A percentile compares a stretch with the other conserved stretches of the same genome.
Conservation (phyloP, 768 basidiomycete genomes). For the Lyophyllum semitale region DNA sequence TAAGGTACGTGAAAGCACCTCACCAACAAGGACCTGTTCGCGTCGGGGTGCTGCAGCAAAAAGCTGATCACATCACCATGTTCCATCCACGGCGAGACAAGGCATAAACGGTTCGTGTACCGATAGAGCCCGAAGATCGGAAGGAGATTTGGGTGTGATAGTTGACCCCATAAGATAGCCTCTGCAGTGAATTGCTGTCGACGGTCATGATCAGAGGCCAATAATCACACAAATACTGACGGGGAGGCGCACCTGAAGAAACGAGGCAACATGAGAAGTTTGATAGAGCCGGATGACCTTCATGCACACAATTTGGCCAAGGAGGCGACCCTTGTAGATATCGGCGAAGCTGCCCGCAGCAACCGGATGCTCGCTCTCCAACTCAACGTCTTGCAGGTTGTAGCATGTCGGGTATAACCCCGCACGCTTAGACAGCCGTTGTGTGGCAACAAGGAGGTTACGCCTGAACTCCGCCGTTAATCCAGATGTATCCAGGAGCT, state of each 20-base stretch:
- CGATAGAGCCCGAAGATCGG: slow-evolving; percentile 35
- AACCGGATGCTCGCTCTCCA: not conserved
- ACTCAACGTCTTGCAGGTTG: slow-evolving; percentile 4
- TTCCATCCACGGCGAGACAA: slow-evolving; percentile 39
- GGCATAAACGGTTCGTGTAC: slow-evolving; percentile 24
- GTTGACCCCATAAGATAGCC: slow-evolving; percentile 12
- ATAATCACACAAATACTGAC: not conserved
- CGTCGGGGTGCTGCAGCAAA: slow-evolving; percentile 14
- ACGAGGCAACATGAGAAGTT: slow-evolving; percentile 2
- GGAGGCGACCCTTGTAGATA: slow-evolving; percentile 7
- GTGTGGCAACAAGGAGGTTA: slow-evolving; percentile 14
- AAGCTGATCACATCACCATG: slow-evolving; percentile 31
- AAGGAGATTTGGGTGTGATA: slow-evolving; percentile 22
- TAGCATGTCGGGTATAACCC: slow-evolving; percentile 14
- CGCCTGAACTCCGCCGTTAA: slow-evolving; percentile 3
- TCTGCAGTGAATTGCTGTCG: slow-evolving; percentile 7
- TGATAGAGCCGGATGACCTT: slow-evolving; percentile 18
- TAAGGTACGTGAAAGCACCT: not conserved
- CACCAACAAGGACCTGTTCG: not conserved
- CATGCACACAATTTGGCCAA: slow-evolving; percentile 10
- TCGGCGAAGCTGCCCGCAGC: slow-evolving; percentile 13
- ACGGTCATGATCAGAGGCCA: not conserved
- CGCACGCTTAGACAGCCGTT: slow-evolving; percentile 4
- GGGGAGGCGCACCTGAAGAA: not conserved
- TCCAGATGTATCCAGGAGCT: slow-evolving; percentile 9